Evolutionary conservation across 1,284 basidiomycete species (phyloP), one percentile per base, ranked within the genome.

Genomic region (Phlebopus sp.): DNA sequence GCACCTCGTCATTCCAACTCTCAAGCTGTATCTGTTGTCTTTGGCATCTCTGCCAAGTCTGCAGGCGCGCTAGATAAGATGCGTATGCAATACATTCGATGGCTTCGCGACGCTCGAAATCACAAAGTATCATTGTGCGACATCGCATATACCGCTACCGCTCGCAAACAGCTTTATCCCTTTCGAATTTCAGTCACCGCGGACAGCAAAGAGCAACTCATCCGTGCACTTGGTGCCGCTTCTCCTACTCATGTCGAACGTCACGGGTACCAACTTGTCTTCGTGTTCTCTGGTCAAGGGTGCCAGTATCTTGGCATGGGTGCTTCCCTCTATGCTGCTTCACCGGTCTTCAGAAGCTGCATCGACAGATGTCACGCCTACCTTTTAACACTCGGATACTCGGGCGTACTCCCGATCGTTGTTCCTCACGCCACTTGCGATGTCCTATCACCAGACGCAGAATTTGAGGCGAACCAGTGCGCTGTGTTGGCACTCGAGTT

Each of bases 281-380:
- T 87, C 52, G 78, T 86, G 5, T 87, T 86, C 63, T 82, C 85
- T 14, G 86, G 85, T 5, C 84, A 86, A 60, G 85, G 85, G 34
- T 71, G 76, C 30, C 82, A 85, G 53, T 81, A 83, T 62, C 53
- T 70, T n/a, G 76, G 79, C 4, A 86, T 87, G 84, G 84, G 82
- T 1, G 52, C 64, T 11, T 63, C 64, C 0, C 70, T 88, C 9
- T 88, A 87, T 51, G 57, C 57, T 37, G 70, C 69, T 1, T 72
- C 69, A 4, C 53, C 70, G 0, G 47, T 74, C 2, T 84, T 87
- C 59, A 71, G 62, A 43, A 49, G 55, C 5, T 64, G 70, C 42
- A 73, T 88, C 21, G 76, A 86, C 55, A 69, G 75, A 37, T 87
- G 85, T 55, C 70, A 86, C 47, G 51, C 51, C 1, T 73, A 75